Percentiles rank a stretch among this genome's conserved stretches.
phyloP scores from a whole-genome alignment of 2,329 filamentous ascomycete species.

The Gnomoniopsis sp. region DNA sequence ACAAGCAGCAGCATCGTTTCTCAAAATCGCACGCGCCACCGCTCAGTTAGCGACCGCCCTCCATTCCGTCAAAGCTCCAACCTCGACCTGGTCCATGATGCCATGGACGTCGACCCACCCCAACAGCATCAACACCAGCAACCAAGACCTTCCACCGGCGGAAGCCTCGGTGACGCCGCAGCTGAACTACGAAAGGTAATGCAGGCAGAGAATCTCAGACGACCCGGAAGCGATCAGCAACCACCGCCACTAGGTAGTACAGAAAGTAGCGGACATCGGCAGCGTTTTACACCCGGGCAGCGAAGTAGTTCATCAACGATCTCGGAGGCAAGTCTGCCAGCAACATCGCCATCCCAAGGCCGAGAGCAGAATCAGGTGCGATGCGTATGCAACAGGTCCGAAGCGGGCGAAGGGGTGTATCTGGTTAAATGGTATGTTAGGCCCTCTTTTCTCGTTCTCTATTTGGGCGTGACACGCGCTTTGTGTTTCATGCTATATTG shows the following conservation, averaged over 20 bases:
- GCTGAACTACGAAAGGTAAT: constrained; percentile 59
- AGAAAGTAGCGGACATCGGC: constrained; percentile 32
- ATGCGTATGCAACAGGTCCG: constrained; percentile 52
- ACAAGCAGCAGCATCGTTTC: constrained; percentile 18
- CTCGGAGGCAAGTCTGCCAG: constrained; percentile 49
- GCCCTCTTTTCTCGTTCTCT: not conserved
- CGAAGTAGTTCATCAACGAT: constrained; percentile 34
- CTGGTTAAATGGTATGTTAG: constrained; percentile 61
- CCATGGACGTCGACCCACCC: constrained; percentile 10
- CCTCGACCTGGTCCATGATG: not conserved
- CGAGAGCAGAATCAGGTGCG: constrained; percentile 43
- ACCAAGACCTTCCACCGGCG: constrained; percentile 10
- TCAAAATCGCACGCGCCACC: constrained; percentile 4
- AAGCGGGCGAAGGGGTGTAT: constrained; percentile 46
- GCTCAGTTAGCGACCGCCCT: constrained; percentile 11
- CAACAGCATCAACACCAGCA: constrained; percentile 1
- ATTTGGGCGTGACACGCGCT: not conserved
- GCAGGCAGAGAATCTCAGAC: constrained; percentile 38
- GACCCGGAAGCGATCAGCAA: constrained; percentile 16
- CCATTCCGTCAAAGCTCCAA: not conserved
- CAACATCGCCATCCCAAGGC: constrained; percentile 34
- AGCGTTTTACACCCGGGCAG: constrained; percentile 31
- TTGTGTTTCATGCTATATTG: not conserved
- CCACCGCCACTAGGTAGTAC: constrained; percentile 15
- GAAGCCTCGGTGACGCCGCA: constrained; percentile 48